phyloP scores from a whole-genome alignment of 257 asterid genomes.

The Fraxinus pennsylvanica region DNA sequence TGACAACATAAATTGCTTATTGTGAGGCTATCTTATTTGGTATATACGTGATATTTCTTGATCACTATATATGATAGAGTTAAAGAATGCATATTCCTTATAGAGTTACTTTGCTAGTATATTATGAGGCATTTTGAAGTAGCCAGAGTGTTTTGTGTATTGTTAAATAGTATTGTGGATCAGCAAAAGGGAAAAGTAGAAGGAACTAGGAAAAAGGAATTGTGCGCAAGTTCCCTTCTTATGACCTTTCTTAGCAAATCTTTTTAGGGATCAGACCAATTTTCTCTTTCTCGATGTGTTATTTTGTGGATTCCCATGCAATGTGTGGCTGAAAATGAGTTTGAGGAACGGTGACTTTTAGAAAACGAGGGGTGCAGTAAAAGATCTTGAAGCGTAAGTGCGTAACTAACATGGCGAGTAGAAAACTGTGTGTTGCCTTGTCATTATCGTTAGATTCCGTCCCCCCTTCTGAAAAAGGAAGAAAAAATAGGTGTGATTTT shows the following conservation, averaged over 20 bases:
- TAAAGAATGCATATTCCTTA: neutral
- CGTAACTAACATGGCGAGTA: too few species aligned
- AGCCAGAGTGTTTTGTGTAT: neutral
- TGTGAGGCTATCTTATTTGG: neutral
- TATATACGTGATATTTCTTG: neutral
- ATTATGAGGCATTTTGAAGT: neutral
- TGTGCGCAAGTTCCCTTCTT: too few species aligned
- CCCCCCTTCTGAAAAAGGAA: neutral
- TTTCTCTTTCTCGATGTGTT: neutral
- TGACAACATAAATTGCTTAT: neutral
- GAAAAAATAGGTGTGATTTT: too few species aligned
- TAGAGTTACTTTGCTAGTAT: neutral
- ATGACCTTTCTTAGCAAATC: too few species aligned
- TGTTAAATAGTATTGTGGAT: neutral
- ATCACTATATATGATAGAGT: neutral
- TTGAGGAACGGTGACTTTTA: too few species aligned
- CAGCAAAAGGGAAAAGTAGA: neutral
- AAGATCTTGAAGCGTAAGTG: too few species aligned
- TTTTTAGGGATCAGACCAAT: too few species aligned
- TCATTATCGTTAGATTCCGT: neutral
- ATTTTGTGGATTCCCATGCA: too few species aligned
- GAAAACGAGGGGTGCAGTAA: too few species aligned
- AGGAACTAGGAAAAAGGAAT: too few species aligned
- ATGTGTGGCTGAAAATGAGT: too few species aligned
- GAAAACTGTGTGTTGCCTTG: neutral